These are phyloP conservation scores for Lactifluus piperatus DNA, from an alignment of 768 basidiomycete species.

Conservation along the genomic window DNA sequence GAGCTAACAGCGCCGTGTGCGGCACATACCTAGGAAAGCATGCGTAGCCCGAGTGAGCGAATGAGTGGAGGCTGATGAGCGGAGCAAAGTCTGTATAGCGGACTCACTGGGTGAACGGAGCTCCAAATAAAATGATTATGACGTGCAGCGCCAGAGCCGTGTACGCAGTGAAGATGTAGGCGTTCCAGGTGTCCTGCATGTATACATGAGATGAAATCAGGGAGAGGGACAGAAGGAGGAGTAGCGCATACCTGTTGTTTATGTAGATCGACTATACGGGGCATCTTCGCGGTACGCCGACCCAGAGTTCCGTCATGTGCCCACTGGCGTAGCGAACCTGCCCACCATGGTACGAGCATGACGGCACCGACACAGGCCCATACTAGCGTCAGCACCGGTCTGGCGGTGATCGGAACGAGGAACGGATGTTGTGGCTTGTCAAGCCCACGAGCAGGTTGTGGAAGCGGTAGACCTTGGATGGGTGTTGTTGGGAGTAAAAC, in stretches of 20 bases:
- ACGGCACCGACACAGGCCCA: conserved; percentile 49
- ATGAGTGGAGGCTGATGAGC: neutral
- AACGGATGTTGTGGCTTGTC: conserved; percentile 69
- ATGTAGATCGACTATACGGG: conserved; percentile 30
- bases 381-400: conserved; percentile 46
- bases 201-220: conserved; percentile 3
- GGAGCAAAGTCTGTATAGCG: neutral
- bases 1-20: conserved; percentile 60
- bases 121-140: conserved; percentile 62
- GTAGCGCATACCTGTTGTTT: conserved; percentile 30
- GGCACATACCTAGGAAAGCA: conserved; percentile 26
- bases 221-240: neutral
- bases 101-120: conserved; percentile 52
- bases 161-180: conserved; percentile 44
- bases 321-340: conserved; percentile 55
- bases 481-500: conserved; percentile 7
- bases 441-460: conserved; percentile 11
- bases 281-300: conserved; percentile 36
- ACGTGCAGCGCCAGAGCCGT: conserved; percentile 40
- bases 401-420: conserved; percentile 53
- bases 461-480: conserved; percentile 6
- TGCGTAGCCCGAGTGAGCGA: neutral
- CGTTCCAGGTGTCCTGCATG: conserved; percentile 41
- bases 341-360: conserved; percentile 65
- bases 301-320: conserved; percentile 37